A percentile compares a stretch with the other conserved stretches of the same genome.
Conservation (phyloP, 2,329 filamentous ascomycete genomes). For the Xylariaceae sp. region DNA sequence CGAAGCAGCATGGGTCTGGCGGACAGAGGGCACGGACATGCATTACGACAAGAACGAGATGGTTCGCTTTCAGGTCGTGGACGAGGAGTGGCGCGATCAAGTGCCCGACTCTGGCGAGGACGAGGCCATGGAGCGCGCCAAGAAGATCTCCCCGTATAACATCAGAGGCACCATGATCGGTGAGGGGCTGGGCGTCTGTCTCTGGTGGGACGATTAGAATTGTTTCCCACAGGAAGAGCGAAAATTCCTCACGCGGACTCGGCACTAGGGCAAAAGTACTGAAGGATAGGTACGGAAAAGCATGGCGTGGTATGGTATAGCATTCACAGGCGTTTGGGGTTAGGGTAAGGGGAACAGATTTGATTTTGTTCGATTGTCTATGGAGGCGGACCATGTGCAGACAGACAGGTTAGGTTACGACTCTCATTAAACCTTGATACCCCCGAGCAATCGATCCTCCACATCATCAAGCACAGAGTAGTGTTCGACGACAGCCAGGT, state of each 20-base stretch:
- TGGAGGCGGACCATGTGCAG: background rate
- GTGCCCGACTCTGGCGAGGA: constrained; percentile 66
- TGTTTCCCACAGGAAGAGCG: too few species aligned
- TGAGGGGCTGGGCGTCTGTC: constrained; percentile 57
- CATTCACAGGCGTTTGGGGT: constrained; percentile 12
- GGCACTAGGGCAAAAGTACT: background rate
- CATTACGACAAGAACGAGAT: constrained; percentile 90
- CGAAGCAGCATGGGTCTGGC: constrained; percentile 83
- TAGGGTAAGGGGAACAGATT: background rate
- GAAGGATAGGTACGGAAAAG: background rate
- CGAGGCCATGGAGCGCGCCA: constrained; percentile 50
- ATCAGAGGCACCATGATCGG: constrained; percentile 63
- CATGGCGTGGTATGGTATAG: background rate
- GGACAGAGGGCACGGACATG: constrained; percentile 66
- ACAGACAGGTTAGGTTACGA: background rate
- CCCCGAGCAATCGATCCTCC: constrained; percentile 73
- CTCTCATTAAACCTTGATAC: constrained; percentile 38
- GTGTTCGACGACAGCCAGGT: constrained; percentile 91
- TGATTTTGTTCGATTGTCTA: constrained; percentile 9
- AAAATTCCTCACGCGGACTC: too few species aligned
- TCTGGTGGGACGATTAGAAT: constrained; percentile 55
- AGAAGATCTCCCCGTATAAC: constrained; percentile 63
- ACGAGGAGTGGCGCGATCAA: constrained; percentile 89
- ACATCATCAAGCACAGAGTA: constrained; percentile 86
- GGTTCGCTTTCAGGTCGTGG: constrained; percentile 79